These are phyloP conservation scores for Penicillium parvum DNA, from an alignment of 495 filamentous ascomycete species.

Conservation along the genomic window DNA sequence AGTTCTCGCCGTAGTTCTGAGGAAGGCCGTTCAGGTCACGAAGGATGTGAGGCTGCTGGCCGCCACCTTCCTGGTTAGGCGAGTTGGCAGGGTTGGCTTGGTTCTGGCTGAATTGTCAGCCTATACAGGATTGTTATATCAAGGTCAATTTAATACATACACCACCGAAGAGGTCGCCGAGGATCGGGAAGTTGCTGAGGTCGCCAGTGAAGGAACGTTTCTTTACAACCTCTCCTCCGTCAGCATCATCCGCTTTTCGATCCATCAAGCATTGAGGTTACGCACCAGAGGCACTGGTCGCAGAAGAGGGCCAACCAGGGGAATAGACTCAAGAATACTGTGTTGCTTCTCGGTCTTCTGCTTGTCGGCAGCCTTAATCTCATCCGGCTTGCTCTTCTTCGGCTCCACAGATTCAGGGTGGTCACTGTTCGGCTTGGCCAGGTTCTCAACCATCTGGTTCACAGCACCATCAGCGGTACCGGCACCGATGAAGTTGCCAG, in stretches of 20 bases:
- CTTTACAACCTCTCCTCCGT: neutral
- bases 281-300: neutral
- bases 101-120: neutral
- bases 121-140: neutral
- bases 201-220: constrained; percentile 15
- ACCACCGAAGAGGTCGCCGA: constrained; percentile 15
- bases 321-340: neutral
- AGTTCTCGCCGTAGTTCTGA: constrained; percentile 1
- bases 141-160: constrained; percentile 3
- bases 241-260: neutral
- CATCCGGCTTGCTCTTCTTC: neutral
- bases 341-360: constrained; percentile 1
- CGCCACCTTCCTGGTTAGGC: neutral
- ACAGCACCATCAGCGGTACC: constrained; percentile 12
- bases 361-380: neutral
- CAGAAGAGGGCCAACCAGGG: neutral
- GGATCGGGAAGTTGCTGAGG: constrained; percentile 11
- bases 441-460: constrained; percentile 7
- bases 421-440: constrained; percentile 1
- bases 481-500: constrained; percentile 16
- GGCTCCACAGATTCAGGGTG: neutral
- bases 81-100: neutral
- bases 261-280: neutral
- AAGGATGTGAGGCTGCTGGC: neutral
- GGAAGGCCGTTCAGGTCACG: neutral